Percentiles rank a stretch among this genome's conserved stretches.
These are phyloP conservation scores for Penicillium flavigenum DNA, from an alignment of 495 filamentous ascomycete species.

Conservation along the genomic window DNA sequence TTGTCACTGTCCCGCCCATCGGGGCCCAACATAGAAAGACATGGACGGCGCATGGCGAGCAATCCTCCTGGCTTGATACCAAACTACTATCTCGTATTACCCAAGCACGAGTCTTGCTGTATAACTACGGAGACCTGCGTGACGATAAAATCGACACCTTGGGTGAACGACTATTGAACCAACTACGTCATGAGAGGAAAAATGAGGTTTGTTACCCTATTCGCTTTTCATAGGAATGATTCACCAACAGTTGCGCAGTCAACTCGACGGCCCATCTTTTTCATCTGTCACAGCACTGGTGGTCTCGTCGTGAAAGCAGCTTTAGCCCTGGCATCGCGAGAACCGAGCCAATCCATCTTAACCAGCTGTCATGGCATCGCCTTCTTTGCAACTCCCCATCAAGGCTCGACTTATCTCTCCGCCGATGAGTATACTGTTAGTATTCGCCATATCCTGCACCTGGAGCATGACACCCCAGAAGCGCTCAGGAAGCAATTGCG, in stretches of 20 bases:
- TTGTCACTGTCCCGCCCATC: slow-evolving; percentile 46
- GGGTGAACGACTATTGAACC: slow-evolving; percentile 50
- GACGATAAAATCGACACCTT: slow-evolving; percentile 51
- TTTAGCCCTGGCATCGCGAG: slow-evolving; percentile 49
- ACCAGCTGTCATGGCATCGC: slow-evolving; percentile 61
- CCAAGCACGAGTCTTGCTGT: slow-evolving; percentile 53
- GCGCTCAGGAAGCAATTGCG: slow-evolving; percentile 51
- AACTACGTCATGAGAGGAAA: slow-evolving; percentile 41
- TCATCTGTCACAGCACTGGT: slow-evolving; percentile 66
- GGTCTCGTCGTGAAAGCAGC: slow-evolving; percentile 60
- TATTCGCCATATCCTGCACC: slow-evolving; percentile 53
- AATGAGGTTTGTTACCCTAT: background rate
- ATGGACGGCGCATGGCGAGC: slow-evolving; percentile 30
- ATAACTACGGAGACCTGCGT: slow-evolving; percentile 51
- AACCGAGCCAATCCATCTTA: slow-evolving; percentile 43
- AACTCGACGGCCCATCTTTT: slow-evolving; percentile 53
- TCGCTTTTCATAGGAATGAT: background rate
- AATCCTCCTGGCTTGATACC: slow-evolving; percentile 29
- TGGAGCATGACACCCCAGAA: slow-evolving; percentile 53
- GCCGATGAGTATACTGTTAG: slow-evolving; percentile 54
- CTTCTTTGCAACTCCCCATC: slow-evolving; percentile 61
- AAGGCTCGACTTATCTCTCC: slow-evolving; percentile 64
- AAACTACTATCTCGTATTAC: slow-evolving; percentile 30
- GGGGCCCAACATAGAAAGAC: slow-evolving; percentile 40
- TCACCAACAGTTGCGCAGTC: slow-evolving; percentile 13